Evolutionary conservation across 2,329 filamentous ascomycete genomes (phyloP), one percentile per base, ranked within the genome.

Genomic region (Beauveria caledonica): DNA sequence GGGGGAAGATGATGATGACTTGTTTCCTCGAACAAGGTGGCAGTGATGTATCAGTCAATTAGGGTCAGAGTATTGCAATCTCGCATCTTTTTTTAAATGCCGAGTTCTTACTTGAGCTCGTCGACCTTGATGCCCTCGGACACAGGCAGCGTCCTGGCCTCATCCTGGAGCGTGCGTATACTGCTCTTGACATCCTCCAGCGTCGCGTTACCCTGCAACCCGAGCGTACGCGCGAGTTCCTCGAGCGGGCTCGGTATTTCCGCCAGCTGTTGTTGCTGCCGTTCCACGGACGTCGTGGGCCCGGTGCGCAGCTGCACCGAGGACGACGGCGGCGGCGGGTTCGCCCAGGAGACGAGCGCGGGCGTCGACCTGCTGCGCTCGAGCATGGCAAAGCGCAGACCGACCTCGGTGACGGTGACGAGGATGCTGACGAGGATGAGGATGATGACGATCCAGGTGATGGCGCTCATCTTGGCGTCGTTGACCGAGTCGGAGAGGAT

Each of bases 361-460:
- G 44, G 15, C 17, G 29, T 64, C 63, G 27, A 64, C 52, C 70
- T 70, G 60, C 68, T 69, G 56, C 62, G 64, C 58, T 67, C 64
- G 51, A 96, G 76, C 58, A 96, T 88, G 29, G 81, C 86, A 70
- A 97, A 97, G 7, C 94, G 83, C 55, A 99, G 77, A 59, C 88
- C 85, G 9, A 97, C 93, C 75, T 99, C 94, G 3, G 88, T 87
- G 55, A 90, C 88, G 2, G 94, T 97, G 58, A 99, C 91, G 57
- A 92, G 78, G 68, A 99, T 97, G 70, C 88, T 93, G 66, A 97
- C 78, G 51, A 95, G 74, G 70, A 99, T 99, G 50, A 99, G 83
- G 50, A 96, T 81, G 68, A 99, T 99, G 73, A 97, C 88, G 73
- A 99, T 97, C 93, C 93, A 97, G 1, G 94, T 99, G 71, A 97